A percentile compares a stretch with the other conserved stretches of the same genome.
phyloP scores from a whole-genome alignment of 1,139 yeast genomes.

The Barnettozyma hawaiiensis region DNA sequence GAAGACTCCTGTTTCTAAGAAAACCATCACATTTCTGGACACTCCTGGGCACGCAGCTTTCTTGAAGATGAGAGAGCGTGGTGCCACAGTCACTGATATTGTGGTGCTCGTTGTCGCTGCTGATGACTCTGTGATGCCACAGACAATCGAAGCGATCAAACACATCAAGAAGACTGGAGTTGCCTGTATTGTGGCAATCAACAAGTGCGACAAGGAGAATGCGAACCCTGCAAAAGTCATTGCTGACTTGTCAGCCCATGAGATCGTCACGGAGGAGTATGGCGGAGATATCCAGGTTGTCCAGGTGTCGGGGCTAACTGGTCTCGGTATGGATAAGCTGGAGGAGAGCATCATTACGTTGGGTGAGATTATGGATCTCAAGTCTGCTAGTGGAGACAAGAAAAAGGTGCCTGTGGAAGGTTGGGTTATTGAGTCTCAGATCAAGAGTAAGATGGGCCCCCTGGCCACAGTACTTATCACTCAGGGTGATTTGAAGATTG shows the following conservation, averaged over 20 bases:
- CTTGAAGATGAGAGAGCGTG: conserved; percentile 92
- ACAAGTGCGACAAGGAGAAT: conserved; percentile 83
- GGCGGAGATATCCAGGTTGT: conserved; percentile 96
- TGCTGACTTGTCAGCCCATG: conserved; percentile 70
- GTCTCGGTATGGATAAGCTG: conserved; percentile 76
- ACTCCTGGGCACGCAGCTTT: conserved; percentile 99
- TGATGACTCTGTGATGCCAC: conserved; percentile 97
- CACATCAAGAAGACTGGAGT: conserved; percentile 61
- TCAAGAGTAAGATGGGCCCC: conserved; percentile 78
- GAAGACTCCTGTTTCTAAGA: conserved; percentile 64
- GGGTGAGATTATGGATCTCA: conserved; percentile 76
- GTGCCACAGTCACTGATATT: conserved; percentile 91
- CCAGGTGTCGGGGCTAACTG: conserved; percentile 81
- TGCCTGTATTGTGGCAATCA: conserved; percentile 75
- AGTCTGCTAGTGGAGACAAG: conserved; percentile 36
- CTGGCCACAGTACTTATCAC: conserved; percentile 81
- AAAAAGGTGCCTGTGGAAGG: conserved; percentile 63
- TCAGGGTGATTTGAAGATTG: conserved; percentile 70
- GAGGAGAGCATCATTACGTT: conserved; percentile 86
- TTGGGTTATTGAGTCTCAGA: conserved; percentile 82
- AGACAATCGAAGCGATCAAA: conserved; percentile 90
- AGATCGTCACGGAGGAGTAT: conserved; percentile 80
- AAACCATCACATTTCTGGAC: conserved; percentile 81
- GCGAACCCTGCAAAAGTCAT: conserved; percentile 64
- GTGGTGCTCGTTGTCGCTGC: conserved; percentile 95